Percentiles rank a stretch among this genome's conserved stretches.
Evolutionary conservation across 257 asterid genomes (phyloP).

Genomic region (Gentiana macrophylla): DNA sequence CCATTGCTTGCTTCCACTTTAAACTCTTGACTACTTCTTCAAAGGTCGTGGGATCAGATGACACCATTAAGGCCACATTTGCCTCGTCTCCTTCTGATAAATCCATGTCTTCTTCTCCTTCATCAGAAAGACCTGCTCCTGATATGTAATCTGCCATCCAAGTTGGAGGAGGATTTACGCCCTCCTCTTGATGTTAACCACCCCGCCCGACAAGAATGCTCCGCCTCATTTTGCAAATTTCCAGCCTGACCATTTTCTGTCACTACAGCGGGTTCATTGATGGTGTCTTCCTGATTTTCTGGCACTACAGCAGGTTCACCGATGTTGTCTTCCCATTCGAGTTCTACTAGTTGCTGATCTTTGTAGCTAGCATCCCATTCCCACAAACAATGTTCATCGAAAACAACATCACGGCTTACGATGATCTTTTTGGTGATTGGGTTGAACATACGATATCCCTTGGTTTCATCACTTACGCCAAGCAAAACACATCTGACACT

Average conservation of each 20-base stretch:
- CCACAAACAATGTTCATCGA: not conserved
- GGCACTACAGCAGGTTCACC: too few species aligned
- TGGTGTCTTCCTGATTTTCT: too few species aligned
- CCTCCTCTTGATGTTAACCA: not conserved
- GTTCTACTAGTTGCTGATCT: not conserved
- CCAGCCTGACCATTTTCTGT: not conserved
- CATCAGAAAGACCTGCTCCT: not conserved
- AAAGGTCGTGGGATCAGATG: not conserved
- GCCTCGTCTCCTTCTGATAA: not conserved
- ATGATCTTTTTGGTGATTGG: not conserved
- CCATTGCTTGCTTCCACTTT: not conserved
- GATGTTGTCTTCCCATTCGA: too few species aligned
- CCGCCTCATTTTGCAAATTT: not conserved
- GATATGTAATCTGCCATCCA: not conserved
- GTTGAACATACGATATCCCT: not conserved
- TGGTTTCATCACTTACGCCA: constrained; percentile 2
- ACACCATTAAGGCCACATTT: too few species aligned
- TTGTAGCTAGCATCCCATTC: not conserved
- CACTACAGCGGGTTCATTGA: too few species aligned
- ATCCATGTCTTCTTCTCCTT: not conserved
- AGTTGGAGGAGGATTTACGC: not conserved
- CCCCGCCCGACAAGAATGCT: too few species aligned
- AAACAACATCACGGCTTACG: not conserved
- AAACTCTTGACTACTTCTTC: not conserved
- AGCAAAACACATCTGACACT: not conserved